Evolutionary conservation across 1,284 basidiomycete genomes (phyloP), one percentile per base, ranked within the genome.

Genomic region (Wallemia hederae): DNA sequence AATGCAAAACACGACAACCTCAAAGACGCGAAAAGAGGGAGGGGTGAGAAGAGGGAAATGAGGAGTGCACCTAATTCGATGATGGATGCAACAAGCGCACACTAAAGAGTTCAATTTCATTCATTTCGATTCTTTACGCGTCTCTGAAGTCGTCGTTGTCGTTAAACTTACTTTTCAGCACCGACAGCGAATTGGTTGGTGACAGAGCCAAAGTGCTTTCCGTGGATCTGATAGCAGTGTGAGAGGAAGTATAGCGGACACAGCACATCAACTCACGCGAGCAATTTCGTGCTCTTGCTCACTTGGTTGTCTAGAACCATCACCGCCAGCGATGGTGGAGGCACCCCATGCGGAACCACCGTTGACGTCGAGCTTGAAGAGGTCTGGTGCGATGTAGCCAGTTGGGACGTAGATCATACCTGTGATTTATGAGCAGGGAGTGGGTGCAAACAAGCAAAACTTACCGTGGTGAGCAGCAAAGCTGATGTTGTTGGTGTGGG

Each of bases 381-480:
- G 62, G 71, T 78, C 77, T 34, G 77, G 71, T 64, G 87, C 69
- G 67, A 80, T 76, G 74, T 86, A 90, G 17, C 85, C 87, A 61
- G 87, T 74, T 26, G 86, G 85, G 9, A 88, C 83, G 69, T 74
- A 86, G 69, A 78, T 74, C 65, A 86, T 76, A 31, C 85, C 85
- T 67, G 88, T 86, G 72, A n/a, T n/a, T 49, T 9, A n/a, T 49
- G 39, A 22, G 39, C 39, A 22, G n/a, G 3, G 19, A 49, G 26
- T 39, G 29, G n/a, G 59, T 3, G 26, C 27, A 58, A 24, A 26
- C n/a, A 31, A 26, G 77, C 73, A 64, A 89, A 74, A 58, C 82
- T 85, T 25, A 85, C 85, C 60, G 89, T 64, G 55, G 76, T 70
- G 66, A 76, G 78, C 63, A 81, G 64, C 29, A 75, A 74, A 49